phyloP scores from a whole-genome alignment of 2,329 filamentous ascomycete genomes.

The Gyromitra esculenta region DNA sequence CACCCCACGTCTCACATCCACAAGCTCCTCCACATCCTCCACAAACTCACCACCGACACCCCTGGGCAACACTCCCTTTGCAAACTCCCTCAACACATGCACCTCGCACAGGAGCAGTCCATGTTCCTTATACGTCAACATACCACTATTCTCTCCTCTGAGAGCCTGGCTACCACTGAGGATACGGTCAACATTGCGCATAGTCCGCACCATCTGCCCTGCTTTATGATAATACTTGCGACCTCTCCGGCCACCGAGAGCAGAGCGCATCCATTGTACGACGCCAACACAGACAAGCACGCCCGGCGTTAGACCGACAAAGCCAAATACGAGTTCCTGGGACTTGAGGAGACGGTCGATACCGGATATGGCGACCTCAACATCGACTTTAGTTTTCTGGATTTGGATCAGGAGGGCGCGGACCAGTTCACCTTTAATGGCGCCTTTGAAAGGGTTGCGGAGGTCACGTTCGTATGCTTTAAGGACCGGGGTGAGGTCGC shows the following conservation, averaged over 20 bases:
- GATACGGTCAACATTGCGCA: constrained; percentile 59
- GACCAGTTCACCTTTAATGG: constrained; percentile 84
- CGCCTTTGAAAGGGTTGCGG: constrained; percentile 80
- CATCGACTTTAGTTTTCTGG: constrained; percentile 98
- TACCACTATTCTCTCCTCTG: constrained; percentile 67
- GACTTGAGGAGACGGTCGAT: constrained; percentile 95
- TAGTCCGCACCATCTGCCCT: constrained; percentile 72
- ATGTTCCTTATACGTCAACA: constrained; percentile 90
- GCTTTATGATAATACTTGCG: constrained; percentile 72
- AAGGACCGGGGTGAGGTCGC: constrained; percentile 90
- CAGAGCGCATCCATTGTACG: constrained; percentile 61
- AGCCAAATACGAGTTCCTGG: constrained; percentile 97
- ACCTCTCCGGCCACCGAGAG: constrained; percentile 72
- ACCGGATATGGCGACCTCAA: constrained; percentile 93
- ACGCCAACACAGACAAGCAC: constrained; percentile 81
- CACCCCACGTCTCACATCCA: constrained; percentile 80
- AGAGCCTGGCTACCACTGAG: constrained; percentile 61
- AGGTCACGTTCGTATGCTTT: constrained; percentile 91
- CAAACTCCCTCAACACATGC: constrained; percentile 78
- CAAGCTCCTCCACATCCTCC: constrained; percentile 85
- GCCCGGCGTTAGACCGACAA: constrained; percentile 91
- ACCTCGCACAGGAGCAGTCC: constrained; percentile 90
- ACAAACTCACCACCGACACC: constrained; percentile 82
- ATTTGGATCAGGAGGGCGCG: constrained; percentile 93
- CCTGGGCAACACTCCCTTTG: constrained; percentile 72